Conservation (phyloP, 352 stramenopile species). For the Pythium brachiatum region DNA sequence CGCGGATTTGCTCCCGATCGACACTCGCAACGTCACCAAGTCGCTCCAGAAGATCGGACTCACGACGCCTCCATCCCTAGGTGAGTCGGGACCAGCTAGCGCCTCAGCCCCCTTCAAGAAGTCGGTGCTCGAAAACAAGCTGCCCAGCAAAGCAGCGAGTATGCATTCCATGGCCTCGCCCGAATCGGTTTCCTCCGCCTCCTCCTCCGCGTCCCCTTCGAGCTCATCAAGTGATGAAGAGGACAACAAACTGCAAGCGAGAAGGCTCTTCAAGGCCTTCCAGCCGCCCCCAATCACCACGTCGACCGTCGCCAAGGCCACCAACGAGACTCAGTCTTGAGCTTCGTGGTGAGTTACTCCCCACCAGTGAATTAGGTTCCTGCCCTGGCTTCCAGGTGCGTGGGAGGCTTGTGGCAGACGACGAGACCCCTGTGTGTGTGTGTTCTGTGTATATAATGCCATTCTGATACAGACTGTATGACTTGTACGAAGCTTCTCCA, state of each 20-base stretch:
- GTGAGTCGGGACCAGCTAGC: neutral
- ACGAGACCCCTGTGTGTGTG: neutral
- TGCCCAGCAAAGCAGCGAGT: neutral
- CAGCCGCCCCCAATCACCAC: neutral
- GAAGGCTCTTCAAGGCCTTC: conserved; percentile 25
- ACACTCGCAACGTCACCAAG: conserved; percentile 18
- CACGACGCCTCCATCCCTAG: conserved; percentile 2
- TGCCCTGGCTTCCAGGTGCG: neutral
- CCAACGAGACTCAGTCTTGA: neutral
- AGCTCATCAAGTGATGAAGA: conserved; percentile 8
- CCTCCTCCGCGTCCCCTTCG: conserved; percentile 8
- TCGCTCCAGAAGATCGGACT: conserved; percentile 18
- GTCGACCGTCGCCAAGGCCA: neutral
- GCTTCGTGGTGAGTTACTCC: neutral
- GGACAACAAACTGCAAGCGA: conserved; percentile 11
- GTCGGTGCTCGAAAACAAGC: neutral
- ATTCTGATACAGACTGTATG: no score
- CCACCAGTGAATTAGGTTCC: neutral
- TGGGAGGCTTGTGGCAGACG: neutral
- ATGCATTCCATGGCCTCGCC: no score
- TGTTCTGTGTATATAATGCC: neutral
- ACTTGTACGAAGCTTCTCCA: no score
- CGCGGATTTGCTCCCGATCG: conserved; percentile 29
- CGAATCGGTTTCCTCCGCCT: conserved; percentile 3
- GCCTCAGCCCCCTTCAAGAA: neutral